Evolutionary conservation across 73 alveolate species (phyloP).

Genomic region (Paramecium sonneborni): DNA sequence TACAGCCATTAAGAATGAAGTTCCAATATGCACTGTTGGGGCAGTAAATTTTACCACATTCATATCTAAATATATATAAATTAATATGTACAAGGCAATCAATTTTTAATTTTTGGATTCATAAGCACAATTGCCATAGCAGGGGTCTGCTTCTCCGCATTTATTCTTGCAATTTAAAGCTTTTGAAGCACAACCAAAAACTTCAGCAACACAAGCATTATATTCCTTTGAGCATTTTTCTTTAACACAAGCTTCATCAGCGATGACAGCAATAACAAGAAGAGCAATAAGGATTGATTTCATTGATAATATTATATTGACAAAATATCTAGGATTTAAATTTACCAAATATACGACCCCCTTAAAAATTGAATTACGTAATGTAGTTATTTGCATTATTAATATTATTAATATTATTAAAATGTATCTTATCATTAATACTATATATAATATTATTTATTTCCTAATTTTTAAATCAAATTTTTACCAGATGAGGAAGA

Average conservation of each 20-base stretch:
- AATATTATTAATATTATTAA: not conserved
- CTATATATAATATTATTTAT: not conserved
- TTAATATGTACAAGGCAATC: not conserved
- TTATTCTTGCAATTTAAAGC: conserved; percentile 45
- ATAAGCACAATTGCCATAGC: not conserved
- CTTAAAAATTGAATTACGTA: not conserved
- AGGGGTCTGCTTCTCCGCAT: conserved; percentile 39
- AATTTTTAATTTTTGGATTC: conserved; percentile 28
- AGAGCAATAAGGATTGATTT: conserved; percentile 28
- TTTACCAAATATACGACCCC: not conserved
- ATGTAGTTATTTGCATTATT: not conserved
- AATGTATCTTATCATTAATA: not conserved
- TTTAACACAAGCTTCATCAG: conserved; percentile 50
- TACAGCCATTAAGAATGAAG: not conserved
- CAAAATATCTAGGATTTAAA: conserved; percentile 5
- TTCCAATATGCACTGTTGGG: not conserved
- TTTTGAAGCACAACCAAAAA: conserved; percentile 47
- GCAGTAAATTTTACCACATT: not conserved
- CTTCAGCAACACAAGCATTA: conserved; percentile 20
- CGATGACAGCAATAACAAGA: not conserved
- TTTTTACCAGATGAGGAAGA: not conserved
- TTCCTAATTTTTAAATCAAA: not conserved
- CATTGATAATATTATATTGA: conserved; percentile 31
- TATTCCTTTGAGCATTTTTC: conserved; percentile 49
- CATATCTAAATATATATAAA: not conserved